phyloP scores from a whole-genome alignment of 345 rosid genomes.

The Boechera retrofracta region DNA sequence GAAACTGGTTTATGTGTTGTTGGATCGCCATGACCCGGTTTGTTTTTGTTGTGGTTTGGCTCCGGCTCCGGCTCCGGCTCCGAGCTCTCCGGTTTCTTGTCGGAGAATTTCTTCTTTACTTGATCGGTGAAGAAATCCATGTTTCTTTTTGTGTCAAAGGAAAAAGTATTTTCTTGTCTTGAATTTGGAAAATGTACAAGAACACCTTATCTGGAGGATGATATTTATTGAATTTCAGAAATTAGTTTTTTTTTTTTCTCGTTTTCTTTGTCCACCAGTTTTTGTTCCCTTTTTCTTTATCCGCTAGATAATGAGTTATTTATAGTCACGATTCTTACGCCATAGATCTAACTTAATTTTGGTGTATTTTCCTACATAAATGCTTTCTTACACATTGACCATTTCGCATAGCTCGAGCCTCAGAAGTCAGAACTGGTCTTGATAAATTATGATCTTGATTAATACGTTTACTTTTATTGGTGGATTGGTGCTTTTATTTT shows the following conservation, averaged over 20 bases:
- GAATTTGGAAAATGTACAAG: constrained; percentile 4
- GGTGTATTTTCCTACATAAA: constrained; percentile 7
- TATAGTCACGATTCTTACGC: constrained; percentile 21
- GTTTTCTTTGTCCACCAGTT: constrained; percentile 28
- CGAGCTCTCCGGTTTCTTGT: constrained; percentile 37
- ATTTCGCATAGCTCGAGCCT: background rate
- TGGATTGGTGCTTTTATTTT: background rate
- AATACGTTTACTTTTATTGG: background rate
- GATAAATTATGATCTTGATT: background rate
- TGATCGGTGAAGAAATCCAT: constrained; percentile 48
- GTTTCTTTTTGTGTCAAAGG: background rate
- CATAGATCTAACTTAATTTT: background rate
- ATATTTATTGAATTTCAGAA: constrained; percentile 28
- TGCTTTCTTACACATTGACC: background rate
- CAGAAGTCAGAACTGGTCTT: background rate
- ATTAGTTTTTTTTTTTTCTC: background rate
- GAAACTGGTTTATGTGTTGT: constrained; percentile 43
- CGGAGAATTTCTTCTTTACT: constrained; percentile 46
- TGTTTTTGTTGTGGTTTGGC: constrained; percentile 35
- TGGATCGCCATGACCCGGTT: constrained; percentile 37
- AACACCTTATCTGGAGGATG: background rate
- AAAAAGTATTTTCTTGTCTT: background rate
- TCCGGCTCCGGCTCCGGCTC: constrained; percentile 32
- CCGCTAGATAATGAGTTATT: constrained; percentile 10
- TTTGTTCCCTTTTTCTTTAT: constrained; percentile 4